Conservation (phyloP, 148 eudicot genomes). For the Chenopodium formosanum region DNA sequence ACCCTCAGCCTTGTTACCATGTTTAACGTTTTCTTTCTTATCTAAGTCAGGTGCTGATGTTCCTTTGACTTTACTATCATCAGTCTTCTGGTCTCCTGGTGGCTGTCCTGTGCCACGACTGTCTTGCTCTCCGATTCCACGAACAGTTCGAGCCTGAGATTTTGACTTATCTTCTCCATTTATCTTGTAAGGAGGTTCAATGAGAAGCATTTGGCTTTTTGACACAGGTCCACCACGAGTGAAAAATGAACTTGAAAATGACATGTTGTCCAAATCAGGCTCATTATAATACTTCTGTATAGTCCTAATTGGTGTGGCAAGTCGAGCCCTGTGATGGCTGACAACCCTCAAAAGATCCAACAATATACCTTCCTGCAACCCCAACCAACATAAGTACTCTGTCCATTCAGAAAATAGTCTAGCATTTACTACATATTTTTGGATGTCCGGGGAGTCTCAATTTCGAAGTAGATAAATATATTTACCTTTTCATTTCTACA, state of each 20-base stretch:
- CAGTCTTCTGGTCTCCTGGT: constrained; percentile 31
- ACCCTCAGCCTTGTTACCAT: constrained; percentile 36
- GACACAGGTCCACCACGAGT: constrained; percentile 49
- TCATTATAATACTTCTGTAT: constrained; percentile 66
- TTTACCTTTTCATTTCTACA: no score
- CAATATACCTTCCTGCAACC: constrained; percentile 74
- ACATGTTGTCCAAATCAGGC: constrained; percentile 58
- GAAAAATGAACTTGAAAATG: constrained; percentile 59
- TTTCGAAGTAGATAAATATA: background rate
- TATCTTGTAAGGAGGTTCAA: constrained; percentile 72
- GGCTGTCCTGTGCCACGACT: constrained; percentile 30
- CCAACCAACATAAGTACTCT: background rate
- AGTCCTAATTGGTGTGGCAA: constrained; percentile 93
- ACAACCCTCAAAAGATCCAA: constrained; percentile 87
- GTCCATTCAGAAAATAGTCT: background rate
- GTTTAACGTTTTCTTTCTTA: constrained; percentile 35
- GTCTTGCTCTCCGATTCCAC: constrained; percentile 48
- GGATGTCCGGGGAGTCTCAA: background rate
- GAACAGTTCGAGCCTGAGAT: constrained; percentile 47
- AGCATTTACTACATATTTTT: background rate
- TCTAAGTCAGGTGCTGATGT: constrained; percentile 34
- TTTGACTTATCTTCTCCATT: constrained; percentile 80
- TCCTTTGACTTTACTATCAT: constrained; percentile 39
- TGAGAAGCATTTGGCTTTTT: constrained; percentile 58
- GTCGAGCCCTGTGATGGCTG: constrained; percentile 81